These are phyloP conservation scores for Purshia tridentata DNA, from an alignment of 306 rosid genomes.

Conservation along the genomic window DNA sequence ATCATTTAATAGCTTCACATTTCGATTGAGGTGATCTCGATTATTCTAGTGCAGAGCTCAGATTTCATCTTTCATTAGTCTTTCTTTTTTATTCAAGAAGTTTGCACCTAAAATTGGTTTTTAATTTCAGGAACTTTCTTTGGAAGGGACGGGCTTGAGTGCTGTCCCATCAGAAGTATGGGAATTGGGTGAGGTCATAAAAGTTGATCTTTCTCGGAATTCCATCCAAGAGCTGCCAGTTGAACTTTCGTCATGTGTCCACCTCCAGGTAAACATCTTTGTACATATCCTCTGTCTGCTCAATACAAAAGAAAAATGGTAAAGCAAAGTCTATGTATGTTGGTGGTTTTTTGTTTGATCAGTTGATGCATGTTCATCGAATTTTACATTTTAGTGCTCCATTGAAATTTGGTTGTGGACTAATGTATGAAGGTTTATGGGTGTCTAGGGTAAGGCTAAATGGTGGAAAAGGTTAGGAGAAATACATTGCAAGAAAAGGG, in stretches of 20 bases:
- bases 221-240: constrained; percentile 80
- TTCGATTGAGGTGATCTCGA: not conserved
- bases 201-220: constrained; percentile 74
- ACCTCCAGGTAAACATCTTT: constrained; percentile 54
- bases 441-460: not conserved
- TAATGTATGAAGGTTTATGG: not conserved
- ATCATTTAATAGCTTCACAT: not conserved
- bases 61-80: not conserved
- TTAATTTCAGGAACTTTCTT: constrained; percentile 71
- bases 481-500: not conserved
- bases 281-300: not conserved
- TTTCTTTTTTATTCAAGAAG: not conserved
- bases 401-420: not conserved
- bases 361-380: not conserved
- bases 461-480: not conserved
- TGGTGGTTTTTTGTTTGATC: not conserved
- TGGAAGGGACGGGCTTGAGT: constrained; percentile 75
- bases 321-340: not conserved
- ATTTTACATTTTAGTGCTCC: not conserved
- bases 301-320: not conserved
- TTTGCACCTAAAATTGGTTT: constrained; percentile 9
- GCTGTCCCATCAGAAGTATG: constrained; percentile 79
- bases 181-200: constrained; percentile 68
- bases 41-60: not conserved
- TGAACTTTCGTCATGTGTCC: constrained; percentile 76